Evolutionary conservation across 345 rosid genomes (phyloP), one percentile per base, ranked within the genome.

Genomic region (Euclidium syriacum): DNA sequence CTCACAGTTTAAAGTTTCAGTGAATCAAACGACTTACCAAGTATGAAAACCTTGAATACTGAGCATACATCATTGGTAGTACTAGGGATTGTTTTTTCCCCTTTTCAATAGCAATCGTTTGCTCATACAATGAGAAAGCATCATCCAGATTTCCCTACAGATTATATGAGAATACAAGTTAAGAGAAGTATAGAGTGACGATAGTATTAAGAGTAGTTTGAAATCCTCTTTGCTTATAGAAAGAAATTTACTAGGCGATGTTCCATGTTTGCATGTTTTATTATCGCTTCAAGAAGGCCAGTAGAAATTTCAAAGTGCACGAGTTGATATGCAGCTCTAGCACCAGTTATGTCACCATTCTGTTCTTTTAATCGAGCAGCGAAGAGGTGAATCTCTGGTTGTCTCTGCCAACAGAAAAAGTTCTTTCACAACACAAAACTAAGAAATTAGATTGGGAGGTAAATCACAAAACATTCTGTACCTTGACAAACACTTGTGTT

Each of bases 201-300:
- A n/a, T n/a, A n/a, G n/a, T n/a, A n/a, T n/a, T n/a, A n/a, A n/a
- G n/a, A n/a, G n/a, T n/a, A n/a, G n/a, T n/a, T n/a, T n/a, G n/a
- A n/a, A n/a, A n/a, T n/a, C n/a, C n/a, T n/a, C n/a, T n/a, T n/a
- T n/a, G n/a, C n/a, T n/a, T n/a, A n/a, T n/a, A n/a, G n/a, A n/a
- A n/a, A n/a, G n/a, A n/a, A n/a, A n/a, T n/a, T 62, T 81, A 90
- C 98, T 79, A 78, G 77, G 35, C 98, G 81, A 10, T n/a, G 68
- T 73, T 95, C 99, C 99, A 95, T 90, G 78, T 90, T 85, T 3
- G 96, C 98, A 74, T 95, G 99, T 76, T 88, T 90, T 16, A 80
- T 78, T 72, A 95, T 84, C 29, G 98, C 99, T 80, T 95, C 99
- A 59, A 95, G 72, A 62, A 95, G 88, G 48, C 95, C 99, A 14